Conservation (phyloP, 1,284 basidiomycete genomes). For the Ceratobasidium papillatum region DNA sequence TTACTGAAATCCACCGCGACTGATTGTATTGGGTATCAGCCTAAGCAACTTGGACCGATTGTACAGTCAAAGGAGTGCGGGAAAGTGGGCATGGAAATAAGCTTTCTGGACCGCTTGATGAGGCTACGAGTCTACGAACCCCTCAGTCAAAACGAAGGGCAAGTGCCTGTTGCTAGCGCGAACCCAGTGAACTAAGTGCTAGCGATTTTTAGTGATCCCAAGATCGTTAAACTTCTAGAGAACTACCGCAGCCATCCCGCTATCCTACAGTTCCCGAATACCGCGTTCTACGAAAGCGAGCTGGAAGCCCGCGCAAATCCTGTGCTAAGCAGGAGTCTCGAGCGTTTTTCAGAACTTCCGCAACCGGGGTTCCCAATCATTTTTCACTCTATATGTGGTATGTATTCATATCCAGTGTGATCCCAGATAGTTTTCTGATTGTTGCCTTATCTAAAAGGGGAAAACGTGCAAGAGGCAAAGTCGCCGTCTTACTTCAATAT, state of each 20-base stretch:
- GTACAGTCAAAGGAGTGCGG: slow-evolving; percentile 62
- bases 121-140: slow-evolving; percentile 58
- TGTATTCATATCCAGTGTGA: neutral
- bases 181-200: too few species aligned
- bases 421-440: neutral
- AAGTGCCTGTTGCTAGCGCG: neutral
- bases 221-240: slow-evolving; percentile 65
- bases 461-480: slow-evolving; percentile 65
- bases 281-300: slow-evolving; percentile 62
- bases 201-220: slow-evolving; percentile 45
- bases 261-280: slow-evolving; percentile 66
- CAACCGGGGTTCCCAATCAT: slow-evolving; percentile 63
- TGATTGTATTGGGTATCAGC: too few species aligned
- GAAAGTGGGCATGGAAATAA: slow-evolving; percentile 61
- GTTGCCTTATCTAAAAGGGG: slow-evolving; percentile 48
- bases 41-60: slow-evolving; percentile 69
- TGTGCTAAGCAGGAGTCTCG: slow-evolving; percentile 52
- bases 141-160: slow-evolving; percentile 45
- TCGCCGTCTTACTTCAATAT: slow-evolving; percentile 75
- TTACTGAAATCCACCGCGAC: neutral
- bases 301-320: slow-evolving; percentile 57
- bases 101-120: slow-evolving; percentile 69
- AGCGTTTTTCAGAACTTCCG: slow-evolving; percentile 47
- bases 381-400: slow-evolving; percentile 63
- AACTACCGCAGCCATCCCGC: slow-evolving; percentile 66